These are phyloP conservation scores for Xylaria sp. DNA, from an alignment of 495 filamentous ascomycete genomes.

Conservation along the genomic window DNA sequence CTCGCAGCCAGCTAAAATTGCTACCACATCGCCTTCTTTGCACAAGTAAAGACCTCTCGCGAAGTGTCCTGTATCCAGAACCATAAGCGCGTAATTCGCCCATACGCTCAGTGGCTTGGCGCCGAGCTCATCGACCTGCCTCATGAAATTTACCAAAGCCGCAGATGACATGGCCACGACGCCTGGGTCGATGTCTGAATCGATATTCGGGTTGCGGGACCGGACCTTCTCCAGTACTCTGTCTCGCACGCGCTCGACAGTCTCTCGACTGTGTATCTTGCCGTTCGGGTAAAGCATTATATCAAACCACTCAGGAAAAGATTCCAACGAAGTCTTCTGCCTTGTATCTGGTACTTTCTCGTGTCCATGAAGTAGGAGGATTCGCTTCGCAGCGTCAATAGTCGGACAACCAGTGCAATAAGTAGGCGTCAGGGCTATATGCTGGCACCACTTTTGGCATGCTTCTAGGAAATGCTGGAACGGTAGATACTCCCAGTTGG, in stretches of 20 bases:
- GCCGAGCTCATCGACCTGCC: too few relatives aligned
- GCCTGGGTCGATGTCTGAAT: neutral
- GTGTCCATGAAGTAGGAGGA: neutral
- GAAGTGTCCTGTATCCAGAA: neutral
- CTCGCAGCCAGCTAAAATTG: neutral
- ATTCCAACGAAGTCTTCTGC: neutral
- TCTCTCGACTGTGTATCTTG: neutral
- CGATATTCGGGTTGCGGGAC: too few relatives aligned
- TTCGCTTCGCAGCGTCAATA: neutral
- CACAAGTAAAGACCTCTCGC: neutral
- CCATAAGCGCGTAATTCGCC: slow-evolving; percentile 10
- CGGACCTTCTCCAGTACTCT: too few relatives aligned
- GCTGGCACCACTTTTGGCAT: neutral
- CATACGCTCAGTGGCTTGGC: too few relatives aligned
- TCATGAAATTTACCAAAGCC: too few relatives aligned
- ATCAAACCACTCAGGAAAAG: neutral
- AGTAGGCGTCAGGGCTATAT: neutral
- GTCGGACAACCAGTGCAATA: neutral
- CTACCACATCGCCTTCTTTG: slow-evolving; percentile 6
- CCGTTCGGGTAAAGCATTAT: neutral
- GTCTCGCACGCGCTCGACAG: neutral
- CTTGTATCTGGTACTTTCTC: neutral
- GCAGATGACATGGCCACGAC: neutral
- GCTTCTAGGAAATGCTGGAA: neutral
- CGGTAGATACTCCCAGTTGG: too few relatives aligned